phyloP scores from a whole-genome alignment of 2,329 filamentous ascomycete species.

The Dendryphion nanum region DNA sequence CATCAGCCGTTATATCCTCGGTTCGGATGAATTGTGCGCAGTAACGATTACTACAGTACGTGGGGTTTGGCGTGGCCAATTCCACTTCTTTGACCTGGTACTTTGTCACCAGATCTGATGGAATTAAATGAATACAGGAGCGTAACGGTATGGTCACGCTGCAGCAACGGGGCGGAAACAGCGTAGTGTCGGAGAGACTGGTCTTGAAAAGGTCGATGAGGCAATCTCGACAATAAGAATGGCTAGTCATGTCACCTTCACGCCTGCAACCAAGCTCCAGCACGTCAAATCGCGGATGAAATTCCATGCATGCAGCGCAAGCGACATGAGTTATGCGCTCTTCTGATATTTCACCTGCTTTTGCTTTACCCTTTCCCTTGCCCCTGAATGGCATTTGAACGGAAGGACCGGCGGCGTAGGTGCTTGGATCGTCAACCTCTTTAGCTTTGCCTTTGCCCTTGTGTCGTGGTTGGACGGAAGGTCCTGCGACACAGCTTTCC shows the following conservation, averaged over 20 bases:
- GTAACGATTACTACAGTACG: conserved; percentile 11
- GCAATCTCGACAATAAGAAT: conserved; percentile 20
- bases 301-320: conserved; percentile 13
- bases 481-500: too few species aligned
- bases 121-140: conserved; percentile 4
- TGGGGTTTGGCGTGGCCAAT: conserved; percentile 12
- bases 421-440: background rate
- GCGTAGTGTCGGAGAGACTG: conserved; percentile 13
- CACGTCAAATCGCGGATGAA: conserved; percentile 9
- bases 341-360: background rate
- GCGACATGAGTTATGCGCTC: conserved; percentile 7
- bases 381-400: conserved; percentile 2
- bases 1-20: conserved; percentile 6
- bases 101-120: conserved; percentile 4
- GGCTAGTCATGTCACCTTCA: conserved; percentile 5
- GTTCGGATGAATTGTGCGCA: conserved; percentile 10
- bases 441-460: too few species aligned
- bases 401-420: conserved; percentile 1
- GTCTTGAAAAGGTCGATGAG: conserved; percentile 16
- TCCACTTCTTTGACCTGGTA: conserved; percentile 13
- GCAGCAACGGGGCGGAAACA: conserved; percentile 24
- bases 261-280: conserved; percentile 11
- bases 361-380: conserved; percentile 8
- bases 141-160: conserved; percentile 10
- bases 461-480: too few species aligned